Conservation (phyloP, 73 alveolate species). For the Paraurostyla sp. region DNA sequence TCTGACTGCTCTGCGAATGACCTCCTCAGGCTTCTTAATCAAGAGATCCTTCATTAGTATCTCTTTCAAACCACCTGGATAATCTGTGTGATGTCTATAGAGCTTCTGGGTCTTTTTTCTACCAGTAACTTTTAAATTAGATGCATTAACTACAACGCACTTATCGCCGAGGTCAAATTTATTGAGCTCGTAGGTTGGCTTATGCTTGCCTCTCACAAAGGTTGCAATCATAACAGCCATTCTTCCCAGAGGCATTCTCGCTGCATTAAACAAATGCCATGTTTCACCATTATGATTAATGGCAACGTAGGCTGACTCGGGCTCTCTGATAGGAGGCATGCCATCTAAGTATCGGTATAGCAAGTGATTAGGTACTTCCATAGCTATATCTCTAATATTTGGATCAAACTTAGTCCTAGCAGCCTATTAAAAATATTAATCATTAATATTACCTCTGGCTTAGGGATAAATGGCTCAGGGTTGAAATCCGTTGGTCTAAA, state of each 20-base stretch:
- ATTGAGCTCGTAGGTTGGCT: constrained; percentile 54
- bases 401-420: constrained; percentile 41
- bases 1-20: constrained; percentile 67
- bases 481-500: not conserved
- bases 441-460: constrained; percentile 12
- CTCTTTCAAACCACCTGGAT: constrained; percentile 76
- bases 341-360: constrained; percentile 10
- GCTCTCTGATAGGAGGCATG: not conserved
- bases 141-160: constrained; percentile 77
- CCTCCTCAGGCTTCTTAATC: constrained; percentile 59
- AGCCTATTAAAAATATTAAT: not conserved
- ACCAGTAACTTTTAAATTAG: constrained; percentile 68
- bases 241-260: constrained; percentile 73
- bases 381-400: constrained; percentile 1
- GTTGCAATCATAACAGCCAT: constrained; percentile 71
- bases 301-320: constrained; percentile 67
- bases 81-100: constrained; percentile 78
- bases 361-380: not conserved
- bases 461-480: constrained; percentile 26
- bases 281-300: constrained; percentile 51
- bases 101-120: constrained; percentile 55
- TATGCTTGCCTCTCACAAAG: constrained; percentile 73
- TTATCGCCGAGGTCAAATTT: constrained; percentile 49
- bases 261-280: constrained; percentile 85
- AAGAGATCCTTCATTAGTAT: constrained; percentile 55